Evolutionary conservation across 192 early-diverging fungal genomes (phyloP).

Genomic region (Mortierella alpina): DNA sequence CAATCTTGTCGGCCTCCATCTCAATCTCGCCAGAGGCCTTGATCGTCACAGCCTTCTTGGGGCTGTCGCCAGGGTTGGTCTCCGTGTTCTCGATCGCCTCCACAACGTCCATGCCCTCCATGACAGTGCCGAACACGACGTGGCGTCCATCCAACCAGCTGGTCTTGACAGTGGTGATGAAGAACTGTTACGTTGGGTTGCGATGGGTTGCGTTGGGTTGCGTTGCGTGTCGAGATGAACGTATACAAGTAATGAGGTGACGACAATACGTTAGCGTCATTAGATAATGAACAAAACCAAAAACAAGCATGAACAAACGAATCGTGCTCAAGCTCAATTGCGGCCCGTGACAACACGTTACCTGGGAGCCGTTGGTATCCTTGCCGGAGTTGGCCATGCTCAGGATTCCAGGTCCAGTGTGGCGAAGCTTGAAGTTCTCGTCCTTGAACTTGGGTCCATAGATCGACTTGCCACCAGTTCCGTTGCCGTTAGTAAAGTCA

Average conservation of each 20-base stretch:
- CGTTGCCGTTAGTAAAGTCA: conserved; percentile 76
- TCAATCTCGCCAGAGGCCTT: conserved; percentile 77
- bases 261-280: neutral
- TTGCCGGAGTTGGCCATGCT: conserved; percentile 86
- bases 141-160: conserved; percentile 90
- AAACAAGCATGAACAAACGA: neutral
- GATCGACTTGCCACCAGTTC: conserved; percentile 85
- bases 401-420: conserved; percentile 80
- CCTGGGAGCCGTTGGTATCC: conserved; percentile 87
- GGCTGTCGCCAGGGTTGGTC: conserved; percentile 71
- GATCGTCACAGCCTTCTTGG: conserved; percentile 75
- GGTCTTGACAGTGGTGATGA: conserved; percentile 90
- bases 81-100: conserved; percentile 76
- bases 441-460: conserved; percentile 81
- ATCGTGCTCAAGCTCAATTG: too few relatives aligned
- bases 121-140: conserved; percentile 93
- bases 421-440: conserved; percentile 89
- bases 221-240: neutral
- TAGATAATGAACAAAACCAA: neutral
- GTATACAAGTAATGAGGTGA: neutral
- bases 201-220: too few relatives aligned
- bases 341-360: neutral
- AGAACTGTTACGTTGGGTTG: conserved; percentile 79
- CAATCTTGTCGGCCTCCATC: conserved; percentile 19
- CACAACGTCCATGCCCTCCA: conserved; percentile 84